These are phyloP conservation scores for Cicer bijugum DNA, from an alignment of 306 rosid species.

Conservation along the genomic window DNA sequence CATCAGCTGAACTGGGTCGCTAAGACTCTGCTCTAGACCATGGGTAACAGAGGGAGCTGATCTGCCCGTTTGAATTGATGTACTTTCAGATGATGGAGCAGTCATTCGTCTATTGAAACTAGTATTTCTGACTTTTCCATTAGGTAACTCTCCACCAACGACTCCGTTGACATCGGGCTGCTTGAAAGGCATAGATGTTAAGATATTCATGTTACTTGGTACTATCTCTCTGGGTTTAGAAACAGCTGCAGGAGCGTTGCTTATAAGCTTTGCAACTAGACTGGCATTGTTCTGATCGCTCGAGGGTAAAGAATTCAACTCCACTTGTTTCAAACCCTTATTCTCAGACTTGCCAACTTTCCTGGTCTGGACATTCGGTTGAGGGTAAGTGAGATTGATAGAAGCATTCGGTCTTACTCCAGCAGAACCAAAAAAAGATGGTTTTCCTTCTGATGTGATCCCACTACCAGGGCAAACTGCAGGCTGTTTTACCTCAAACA, in stretches of 20 bases:
- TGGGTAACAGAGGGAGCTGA: slow-evolving; percentile 57
- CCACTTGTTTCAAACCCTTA: slow-evolving; percentile 68
- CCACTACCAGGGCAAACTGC: slow-evolving; percentile 51
- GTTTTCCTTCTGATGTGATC: slow-evolving; percentile 59
- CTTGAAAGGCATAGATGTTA: slow-evolving; percentile 62
- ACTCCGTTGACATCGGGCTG: slow-evolving; percentile 64
- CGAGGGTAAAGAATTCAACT: slow-evolving; percentile 71
- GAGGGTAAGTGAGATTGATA: slow-evolving; percentile 53
- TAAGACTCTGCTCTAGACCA: slow-evolving; percentile 68
- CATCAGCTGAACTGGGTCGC: slow-evolving; percentile 87
- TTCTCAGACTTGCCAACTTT: slow-evolving; percentile 60
- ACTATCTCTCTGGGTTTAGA: slow-evolving; percentile 66
- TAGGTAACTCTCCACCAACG: slow-evolving; percentile 62
- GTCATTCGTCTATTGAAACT: slow-evolving; percentile 55
- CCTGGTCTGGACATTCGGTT: slow-evolving; percentile 56
- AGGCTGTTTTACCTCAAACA: slow-evolving; percentile 56
- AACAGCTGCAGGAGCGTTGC: slow-evolving; percentile 56
- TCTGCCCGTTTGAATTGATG: slow-evolving; percentile 61
- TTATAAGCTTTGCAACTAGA: slow-evolving; percentile 59
- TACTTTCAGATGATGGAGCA: slow-evolving; percentile 61
- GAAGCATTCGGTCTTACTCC: slow-evolving; percentile 55
- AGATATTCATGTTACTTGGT: slow-evolving; percentile 56
- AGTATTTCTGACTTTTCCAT: slow-evolving; percentile 63
- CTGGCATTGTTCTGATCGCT: slow-evolving; percentile 59
- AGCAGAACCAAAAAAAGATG: slow-evolving; percentile 58